Conservation (phyloP, 306 rosid species). For the Sechiopsis laciniata region DNA sequence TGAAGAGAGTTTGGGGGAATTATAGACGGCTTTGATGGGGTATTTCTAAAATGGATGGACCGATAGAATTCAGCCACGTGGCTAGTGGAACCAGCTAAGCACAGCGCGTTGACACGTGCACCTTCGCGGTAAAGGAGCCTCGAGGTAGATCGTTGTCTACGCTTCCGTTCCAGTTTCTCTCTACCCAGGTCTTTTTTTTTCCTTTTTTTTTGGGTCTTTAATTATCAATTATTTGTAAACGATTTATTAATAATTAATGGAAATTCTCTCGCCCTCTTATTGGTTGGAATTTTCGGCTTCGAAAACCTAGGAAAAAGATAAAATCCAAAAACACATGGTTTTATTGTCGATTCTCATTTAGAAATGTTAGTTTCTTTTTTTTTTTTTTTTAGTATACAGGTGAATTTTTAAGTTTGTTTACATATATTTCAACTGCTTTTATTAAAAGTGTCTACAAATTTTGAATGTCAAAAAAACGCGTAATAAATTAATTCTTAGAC, state of each 20-base stretch:
- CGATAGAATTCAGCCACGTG: conserved; percentile 38
- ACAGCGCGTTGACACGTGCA: conserved; percentile 71
- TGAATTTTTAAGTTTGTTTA: too few relatives aligned
- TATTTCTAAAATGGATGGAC: conserved; percentile 21
- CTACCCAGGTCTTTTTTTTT: background rate
- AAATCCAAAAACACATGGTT: background rate
- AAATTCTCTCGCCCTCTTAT: conserved; percentile 1
- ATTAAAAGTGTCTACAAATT: too few relatives aligned
- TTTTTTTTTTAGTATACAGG: too few relatives aligned
- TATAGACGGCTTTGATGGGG: conserved; percentile 72
- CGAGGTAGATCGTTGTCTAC: background rate
- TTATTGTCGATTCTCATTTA: background rate
- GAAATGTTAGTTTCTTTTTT: too few relatives aligned
- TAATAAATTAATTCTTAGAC: too few relatives aligned
- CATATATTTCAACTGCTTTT: too few relatives aligned
- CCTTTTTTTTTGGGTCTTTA: background rate
- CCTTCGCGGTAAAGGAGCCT: conserved; percentile 41
- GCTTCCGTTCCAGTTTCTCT: background rate
- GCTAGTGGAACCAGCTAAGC: conserved; percentile 45
- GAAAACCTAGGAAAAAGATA: background rate
- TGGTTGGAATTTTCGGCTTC: background rate
- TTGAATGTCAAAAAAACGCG: too few relatives aligned
- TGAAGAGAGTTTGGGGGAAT: conserved; percentile 38
- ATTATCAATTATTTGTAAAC: background rate
- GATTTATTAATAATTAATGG: background rate